A percentile compares a stretch with the other conserved stretches of the same genome.
Evolutionary conservation across 148 eudicot species (phyloP).

Genomic region (Talinum fruticosum): DNA sequence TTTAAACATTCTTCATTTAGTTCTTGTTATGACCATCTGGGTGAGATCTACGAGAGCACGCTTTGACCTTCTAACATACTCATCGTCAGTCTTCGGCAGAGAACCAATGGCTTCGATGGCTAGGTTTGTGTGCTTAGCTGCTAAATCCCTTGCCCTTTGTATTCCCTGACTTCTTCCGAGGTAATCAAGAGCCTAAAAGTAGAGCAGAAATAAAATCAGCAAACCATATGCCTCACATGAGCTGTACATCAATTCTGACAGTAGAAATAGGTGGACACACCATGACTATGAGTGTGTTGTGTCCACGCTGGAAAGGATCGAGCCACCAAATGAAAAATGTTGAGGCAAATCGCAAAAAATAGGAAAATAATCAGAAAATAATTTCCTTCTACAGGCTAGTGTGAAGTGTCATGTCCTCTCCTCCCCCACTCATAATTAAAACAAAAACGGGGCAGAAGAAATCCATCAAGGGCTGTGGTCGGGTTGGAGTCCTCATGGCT

Average conservation of each 20-base stretch:
- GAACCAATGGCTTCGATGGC: slow-evolving; percentile 80
- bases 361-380: no score
- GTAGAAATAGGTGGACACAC: background rate
- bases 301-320: background rate
- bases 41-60: slow-evolving; percentile 87
- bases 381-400: no score
- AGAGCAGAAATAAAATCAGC: background rate
- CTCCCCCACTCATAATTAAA: no score
- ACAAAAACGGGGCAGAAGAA: no score
- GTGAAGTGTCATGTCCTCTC: no score
- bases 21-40: slow-evolving; percentile 74
- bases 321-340: background rate
- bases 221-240: background rate
- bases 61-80: slow-evolving; percentile 70
- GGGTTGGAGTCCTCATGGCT: no score
- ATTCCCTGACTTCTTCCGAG: slow-evolving; percentile 80
- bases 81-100: slow-evolving; percentile 65
- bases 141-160: slow-evolving; percentile 75
- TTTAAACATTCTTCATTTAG: slow-evolving; percentile 38
- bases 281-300: background rate
- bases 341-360: background rate
- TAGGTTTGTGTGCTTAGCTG: slow-evolving; percentile 70
- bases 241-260: background rate
- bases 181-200: slow-evolving; percentile 68
- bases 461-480: no score